Base-by-base conservation (phyloP, 176 grass and related monocot genomes). In the Oryza punctata region DNA sequence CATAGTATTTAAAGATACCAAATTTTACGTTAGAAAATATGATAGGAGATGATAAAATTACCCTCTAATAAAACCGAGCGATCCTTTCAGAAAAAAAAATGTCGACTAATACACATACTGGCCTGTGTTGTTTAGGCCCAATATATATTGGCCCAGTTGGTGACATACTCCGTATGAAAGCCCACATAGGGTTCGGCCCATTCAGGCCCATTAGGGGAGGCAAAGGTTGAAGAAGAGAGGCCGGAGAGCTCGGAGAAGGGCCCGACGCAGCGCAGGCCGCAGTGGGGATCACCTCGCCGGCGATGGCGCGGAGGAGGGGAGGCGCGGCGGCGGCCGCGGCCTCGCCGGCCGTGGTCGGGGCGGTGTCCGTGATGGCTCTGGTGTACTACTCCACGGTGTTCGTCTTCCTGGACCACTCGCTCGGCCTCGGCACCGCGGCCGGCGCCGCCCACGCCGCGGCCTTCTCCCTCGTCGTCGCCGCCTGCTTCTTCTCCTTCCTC, bases 381-480 rank as follows among this genome's bases (percentile, higher is more conserved):
- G 96, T 76, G 21, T 99, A 90, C 72, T 96, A 92, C 85, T 30
- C 75, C 43, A 92, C 93, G 69, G 87, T 99, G 63, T 96, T 99
- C 83, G 84, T 94, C 61, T 90, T 90, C 67, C 41, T 99, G 15
- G 87, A 96, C 75, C 90, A 86, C 45, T 93, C 89, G 93, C 76
- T 99, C 65, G 87, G 85, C 81, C 91, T 94, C 77, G 83, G 78
- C 76, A 86, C 90, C 40, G 23, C 76, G 65, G 75, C 85, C 26
- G 89, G 96, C 60, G 81, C 83, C 60, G 75, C 89, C 45, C 84
- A 95, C 77, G 89, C 87, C 2, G 80, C 77, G 25, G 50, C 79
- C 66, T 94, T 95, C 72, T 92, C 88, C 45, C 30, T 92, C 91
- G 59, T 84, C 50, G 61, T 94, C 28, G 69, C 83, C 70, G 82